A percentile compares a stretch with the other conserved stretches of the same genome.
These are phyloP conservation scores for Inosperma sp. DNA, from an alignment of 768 basidiomycete genomes.

Conservation along the genomic window DNA sequence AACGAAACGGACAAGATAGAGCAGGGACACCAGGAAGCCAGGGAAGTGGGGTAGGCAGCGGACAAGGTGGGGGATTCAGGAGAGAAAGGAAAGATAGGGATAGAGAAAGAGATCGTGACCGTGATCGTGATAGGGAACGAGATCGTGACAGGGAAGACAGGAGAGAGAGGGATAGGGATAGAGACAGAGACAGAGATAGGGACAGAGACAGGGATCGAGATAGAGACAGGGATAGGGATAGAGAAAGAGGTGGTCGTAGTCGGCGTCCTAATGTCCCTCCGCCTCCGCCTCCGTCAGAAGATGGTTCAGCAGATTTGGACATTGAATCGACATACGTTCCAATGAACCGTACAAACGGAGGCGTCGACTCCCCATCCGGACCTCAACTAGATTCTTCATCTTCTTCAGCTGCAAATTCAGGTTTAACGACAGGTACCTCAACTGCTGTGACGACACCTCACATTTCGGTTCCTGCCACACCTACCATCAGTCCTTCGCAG, in stretches of 20 bases:
- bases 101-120: slow-evolving; percentile 18
- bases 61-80: slow-evolving; percentile 20
- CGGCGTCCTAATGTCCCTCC: slow-evolving; percentile 10
- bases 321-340: slow-evolving; percentile 8
- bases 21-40: slow-evolving; percentile 9
- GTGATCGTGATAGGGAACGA: slow-evolving; percentile 18
- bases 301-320: slow-evolving; percentile 8
- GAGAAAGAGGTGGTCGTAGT: slow-evolving; percentile 8
- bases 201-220: slow-evolving; percentile 17
- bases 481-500: slow-evolving; percentile 18
- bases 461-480: slow-evolving; percentile 19
- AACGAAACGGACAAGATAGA: slow-evolving; percentile 18
- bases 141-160: slow-evolving; percentile 27
- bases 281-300: slow-evolving; percentile 11
- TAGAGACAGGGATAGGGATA: slow-evolving; percentile 20
- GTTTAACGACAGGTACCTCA: background rate
- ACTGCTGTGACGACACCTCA: slow-evolving; percentile 21
- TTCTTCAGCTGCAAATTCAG: background rate
- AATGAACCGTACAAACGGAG: slow-evolving; percentile 4
- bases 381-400: slow-evolving; percentile 6
- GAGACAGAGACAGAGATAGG: slow-evolving; percentile 24
- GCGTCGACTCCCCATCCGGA: background rate
- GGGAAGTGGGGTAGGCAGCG: slow-evolving; percentile 22
- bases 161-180: slow-evolving; percentile 13
- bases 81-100: slow-evolving; percentile 29